Base-by-base conservation (phyloP, 257 asterid species). In the Nyctanthes arbortristis region DNA sequence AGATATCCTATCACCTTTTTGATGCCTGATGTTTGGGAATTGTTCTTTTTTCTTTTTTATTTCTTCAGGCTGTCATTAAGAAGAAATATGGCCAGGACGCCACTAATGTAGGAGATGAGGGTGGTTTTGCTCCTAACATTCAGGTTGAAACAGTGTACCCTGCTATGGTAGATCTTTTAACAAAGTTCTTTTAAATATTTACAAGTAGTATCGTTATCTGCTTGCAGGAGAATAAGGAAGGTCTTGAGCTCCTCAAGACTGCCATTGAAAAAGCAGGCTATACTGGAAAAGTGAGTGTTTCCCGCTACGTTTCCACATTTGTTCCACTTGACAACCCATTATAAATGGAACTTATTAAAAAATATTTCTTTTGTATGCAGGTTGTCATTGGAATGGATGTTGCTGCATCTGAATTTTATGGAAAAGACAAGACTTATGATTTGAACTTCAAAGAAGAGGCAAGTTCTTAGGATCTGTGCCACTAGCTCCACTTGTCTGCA, bases 361-460 rank as follows among this genome's bases (percentile, higher is more conserved):
- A n/a, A n/a, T n/a, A n/a, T n/a, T 52, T 20, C 31, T 60, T 27
- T 68, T 60, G 67, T 33, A 2, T 33, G 0, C 61, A 89, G 99
- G 97, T 95, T 70, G 99, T 91, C 43, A 95, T 95, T 61, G 99
- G 99, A 34, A 95, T 94, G 97, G 97, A 94, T 75, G 99, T 94
- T 80, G 99, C 99, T 49, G 99, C 99, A 20, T 94, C 99, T 73
- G 99, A 91, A 72, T 94, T 94, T 70, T 94, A 88, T 61, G 92
- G 91, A 33, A 40, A 81, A 6, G 96, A 89, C 63, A 86, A 91
- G 84, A 82, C 84, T 8, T 91, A 91, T 11, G 99, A 94, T 68
- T 78, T 91, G 91, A 94, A 94, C 88, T 94, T 94, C 83, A 94
- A 94, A 72, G 99, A 94, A 84, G 97, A 91, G 92, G 99, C 75